Conservation (phyloP, 331 rosid genomes). For the Pyracantha coccinea region DNA sequence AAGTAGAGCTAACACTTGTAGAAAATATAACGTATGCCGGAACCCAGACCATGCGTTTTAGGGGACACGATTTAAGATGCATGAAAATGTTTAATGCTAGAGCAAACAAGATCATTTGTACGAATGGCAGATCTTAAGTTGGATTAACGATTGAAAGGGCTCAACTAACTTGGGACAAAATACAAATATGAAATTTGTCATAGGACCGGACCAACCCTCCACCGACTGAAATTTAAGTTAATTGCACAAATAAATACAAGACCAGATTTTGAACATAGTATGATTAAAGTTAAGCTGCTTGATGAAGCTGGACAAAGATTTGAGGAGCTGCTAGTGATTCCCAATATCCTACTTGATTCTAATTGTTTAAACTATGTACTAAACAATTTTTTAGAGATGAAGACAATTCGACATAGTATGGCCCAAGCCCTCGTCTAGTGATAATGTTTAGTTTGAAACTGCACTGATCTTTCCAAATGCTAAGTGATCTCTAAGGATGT, state of each 20-base stretch:
- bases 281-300: background rate
- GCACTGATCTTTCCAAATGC: background rate
- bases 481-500: background rate
- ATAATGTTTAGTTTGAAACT: background rate
- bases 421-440: background rate
- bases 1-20: background rate
- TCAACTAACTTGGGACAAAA: background rate
- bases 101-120: background rate
- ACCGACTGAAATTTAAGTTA: background rate
- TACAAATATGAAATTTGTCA: background rate
- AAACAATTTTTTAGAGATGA: background rate
- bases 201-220: slow-evolving; percentile 1
- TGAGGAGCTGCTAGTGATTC: background rate
- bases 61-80: background rate
- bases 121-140: background rate
- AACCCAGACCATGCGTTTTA: background rate
- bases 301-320: slow-evolving; percentile 1
- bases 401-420: background rate
- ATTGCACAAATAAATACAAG: background rate
- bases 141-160: background rate
- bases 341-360: background rate
- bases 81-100: background rate
- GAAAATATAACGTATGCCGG: background rate
- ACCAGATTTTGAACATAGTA: background rate
- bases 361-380: background rate